Evolutionary conservation across 148 eudicot species (phyloP).

Genomic region (Polygonum aviculare): DNA sequence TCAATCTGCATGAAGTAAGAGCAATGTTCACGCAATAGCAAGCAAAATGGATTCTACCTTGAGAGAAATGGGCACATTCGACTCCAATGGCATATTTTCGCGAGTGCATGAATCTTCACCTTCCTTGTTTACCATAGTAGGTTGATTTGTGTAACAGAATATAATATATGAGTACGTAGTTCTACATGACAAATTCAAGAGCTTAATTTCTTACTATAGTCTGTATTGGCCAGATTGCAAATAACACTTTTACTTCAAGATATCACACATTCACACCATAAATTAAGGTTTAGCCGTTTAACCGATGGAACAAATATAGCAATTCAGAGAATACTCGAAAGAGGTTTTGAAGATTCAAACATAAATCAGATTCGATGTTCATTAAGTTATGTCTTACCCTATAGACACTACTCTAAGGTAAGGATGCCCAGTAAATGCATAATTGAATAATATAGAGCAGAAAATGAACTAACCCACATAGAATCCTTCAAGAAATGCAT

Average conservation of each 20-base stretch:
- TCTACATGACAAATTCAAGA: too few species aligned
- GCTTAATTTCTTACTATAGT: too few species aligned
- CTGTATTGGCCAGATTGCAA: background rate
- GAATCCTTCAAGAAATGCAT: constrained; percentile 78
- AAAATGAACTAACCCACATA: constrained; percentile 62
- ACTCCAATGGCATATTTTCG: too few species aligned
- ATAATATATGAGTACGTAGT: too few species aligned
- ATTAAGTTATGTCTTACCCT: background rate
- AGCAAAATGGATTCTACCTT: too few species aligned
- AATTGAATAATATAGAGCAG: background rate
- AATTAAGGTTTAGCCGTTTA: background rate
- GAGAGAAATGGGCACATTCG: too few species aligned
- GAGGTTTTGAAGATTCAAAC: background rate
- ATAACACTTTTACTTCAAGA: background rate
- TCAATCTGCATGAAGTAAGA: too few species aligned
- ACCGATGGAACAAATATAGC: too few species aligned
- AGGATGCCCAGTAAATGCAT: background rate
- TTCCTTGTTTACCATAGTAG: too few species aligned
- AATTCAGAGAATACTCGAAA: background rate
- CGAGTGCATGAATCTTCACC: too few species aligned
- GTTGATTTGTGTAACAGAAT: too few species aligned
- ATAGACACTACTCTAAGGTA: background rate
- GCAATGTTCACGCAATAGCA: too few species aligned
- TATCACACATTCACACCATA: background rate
- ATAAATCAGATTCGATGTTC: background rate